A percentile compares a stretch with the other conserved stretches of the same genome.
These are phyloP conservation scores for Backusella circina DNA, from an alignment of 192 early-diverging fungal species.

Conservation along the genomic window DNA sequence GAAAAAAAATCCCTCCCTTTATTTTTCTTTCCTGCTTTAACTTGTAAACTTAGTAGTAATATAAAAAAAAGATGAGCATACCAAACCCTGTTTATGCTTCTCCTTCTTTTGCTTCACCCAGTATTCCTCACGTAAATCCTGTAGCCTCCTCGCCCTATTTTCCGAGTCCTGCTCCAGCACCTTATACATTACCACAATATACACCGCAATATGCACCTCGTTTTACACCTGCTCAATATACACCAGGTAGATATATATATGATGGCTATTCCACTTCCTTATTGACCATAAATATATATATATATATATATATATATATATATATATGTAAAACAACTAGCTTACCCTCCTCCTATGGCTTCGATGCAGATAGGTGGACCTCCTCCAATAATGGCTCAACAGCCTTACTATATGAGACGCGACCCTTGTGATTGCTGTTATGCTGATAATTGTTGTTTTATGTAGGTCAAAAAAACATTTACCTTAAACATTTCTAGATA, in stretches of 20 bases:
- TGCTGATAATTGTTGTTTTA: neutral
- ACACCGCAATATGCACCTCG: neutral
- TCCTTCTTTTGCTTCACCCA: neutral
- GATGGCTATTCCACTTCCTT: neutral
- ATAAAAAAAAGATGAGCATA: neutral
- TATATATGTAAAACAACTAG: too few relatives aligned
- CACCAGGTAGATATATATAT: neutral
- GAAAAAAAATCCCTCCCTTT: neutral
- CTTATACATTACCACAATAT: neutral
- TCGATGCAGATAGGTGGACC: neutral
- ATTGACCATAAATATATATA: neutral
- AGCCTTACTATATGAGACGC: neutral
- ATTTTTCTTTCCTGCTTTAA: neutral
- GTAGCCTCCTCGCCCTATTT: neutral
- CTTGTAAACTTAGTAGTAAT: neutral
- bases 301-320: too few relatives aligned
- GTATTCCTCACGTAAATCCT: neutral
- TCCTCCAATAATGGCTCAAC: neutral
- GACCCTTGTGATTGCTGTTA: neutral
- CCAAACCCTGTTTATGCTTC: slow-evolving; percentile 2
- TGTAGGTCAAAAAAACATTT: neutral
- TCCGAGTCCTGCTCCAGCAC: neutral
- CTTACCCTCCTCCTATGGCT: neutral
- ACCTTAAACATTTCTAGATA: neutral
- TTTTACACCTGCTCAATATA: neutral